Evolutionary conservation across 140 eudicot genomes (phyloP).

Genomic region (Oenanthe javanica): DNA sequence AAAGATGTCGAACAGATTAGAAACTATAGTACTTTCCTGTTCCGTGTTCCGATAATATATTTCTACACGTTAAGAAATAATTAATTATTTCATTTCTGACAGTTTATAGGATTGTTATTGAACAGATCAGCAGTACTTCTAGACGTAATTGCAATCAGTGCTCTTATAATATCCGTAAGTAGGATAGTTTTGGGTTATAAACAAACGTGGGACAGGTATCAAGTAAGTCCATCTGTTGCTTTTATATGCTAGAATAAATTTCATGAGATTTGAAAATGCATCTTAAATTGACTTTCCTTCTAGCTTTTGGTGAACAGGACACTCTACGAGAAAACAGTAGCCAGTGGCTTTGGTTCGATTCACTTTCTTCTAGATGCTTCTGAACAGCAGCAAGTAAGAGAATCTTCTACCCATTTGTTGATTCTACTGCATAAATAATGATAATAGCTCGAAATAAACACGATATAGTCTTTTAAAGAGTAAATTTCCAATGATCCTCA

Average conservation of each 20-base stretch:
- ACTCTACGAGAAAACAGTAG: slow-evolving; percentile 87
- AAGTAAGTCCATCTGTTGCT: slow-evolving; percentile 40
- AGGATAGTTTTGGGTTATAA: slow-evolving; percentile 93
- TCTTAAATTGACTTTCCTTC: background rate
- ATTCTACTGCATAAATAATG: slow-evolving; percentile 3
- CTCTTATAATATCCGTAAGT: slow-evolving; percentile 58
- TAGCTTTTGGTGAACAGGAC: slow-evolving; percentile 95
- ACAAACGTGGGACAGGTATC: slow-evolving; percentile 95
- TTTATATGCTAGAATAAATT: background rate
- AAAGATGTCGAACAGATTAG: background rate
- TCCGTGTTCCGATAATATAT: background rate
- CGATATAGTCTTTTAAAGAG: background rate
- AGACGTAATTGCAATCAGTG: slow-evolving; percentile 77
- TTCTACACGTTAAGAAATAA: background rate
- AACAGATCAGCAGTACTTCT: slow-evolving; percentile 90
- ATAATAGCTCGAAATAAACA: background rate
- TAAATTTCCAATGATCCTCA: background rate
- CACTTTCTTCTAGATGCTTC: slow-evolving; percentile 98
- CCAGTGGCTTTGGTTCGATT: slow-evolving; percentile 97
- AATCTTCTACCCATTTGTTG: background rate
- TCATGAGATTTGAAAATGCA: background rate
- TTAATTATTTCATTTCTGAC: background rate
- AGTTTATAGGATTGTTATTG: slow-evolving; percentile 5
- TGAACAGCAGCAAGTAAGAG: slow-evolving; percentile 87
- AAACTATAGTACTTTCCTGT: background rate